These are phyloP conservation scores for Fomes fomentarius DNA, from an alignment of 1,284 basidiomycete genomes.

Conservation along the genomic window DNA sequence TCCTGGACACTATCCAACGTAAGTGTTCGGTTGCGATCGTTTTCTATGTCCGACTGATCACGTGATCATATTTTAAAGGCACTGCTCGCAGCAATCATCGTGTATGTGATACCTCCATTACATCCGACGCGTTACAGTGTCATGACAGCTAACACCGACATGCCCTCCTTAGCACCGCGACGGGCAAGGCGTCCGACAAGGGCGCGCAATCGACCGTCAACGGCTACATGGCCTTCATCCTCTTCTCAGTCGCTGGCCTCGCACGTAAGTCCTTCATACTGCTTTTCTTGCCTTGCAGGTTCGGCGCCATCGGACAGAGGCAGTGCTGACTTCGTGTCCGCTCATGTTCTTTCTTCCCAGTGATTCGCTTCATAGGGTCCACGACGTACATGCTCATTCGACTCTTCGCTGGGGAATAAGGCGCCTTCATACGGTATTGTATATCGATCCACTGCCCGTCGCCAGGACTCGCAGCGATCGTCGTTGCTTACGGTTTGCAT, in stretches of 20 bases:
- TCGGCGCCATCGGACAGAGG: neutral
- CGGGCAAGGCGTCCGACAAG: conserved; percentile 44
- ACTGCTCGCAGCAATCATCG: conserved; percentile 73
- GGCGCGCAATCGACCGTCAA: conserved; percentile 58
- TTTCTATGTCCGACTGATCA: conserved; percentile 10
- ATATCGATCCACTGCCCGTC: conserved; percentile 1
- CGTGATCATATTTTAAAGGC: conserved; percentile 49
- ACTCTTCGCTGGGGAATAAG: conserved; percentile 80
- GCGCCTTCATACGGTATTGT: neutral
- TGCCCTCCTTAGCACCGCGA: conserved; percentile 56
- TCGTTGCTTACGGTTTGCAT: neutral
- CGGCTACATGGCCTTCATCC: conserved; percentile 81
- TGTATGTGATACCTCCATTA: conserved; percentile 40
- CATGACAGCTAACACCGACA: conserved; percentile 21
- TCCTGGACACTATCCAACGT: conserved; percentile 87
- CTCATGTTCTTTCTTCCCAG: too few species aligned
- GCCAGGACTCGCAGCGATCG: conserved; percentile 8
- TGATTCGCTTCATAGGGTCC: conserved; percentile 82
- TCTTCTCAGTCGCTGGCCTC: conserved; percentile 85
- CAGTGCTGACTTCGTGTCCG: conserved; percentile 2
- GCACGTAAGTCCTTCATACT: conserved; percentile 62
- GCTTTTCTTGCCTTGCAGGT: neutral
- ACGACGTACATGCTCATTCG: conserved; percentile 80
- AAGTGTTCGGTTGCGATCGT: conserved; percentile 27
- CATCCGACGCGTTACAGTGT: conserved; percentile 11